phyloP scores from a whole-genome alignment of 164 flowering plant species.

The Saururus chinensis region DNA sequence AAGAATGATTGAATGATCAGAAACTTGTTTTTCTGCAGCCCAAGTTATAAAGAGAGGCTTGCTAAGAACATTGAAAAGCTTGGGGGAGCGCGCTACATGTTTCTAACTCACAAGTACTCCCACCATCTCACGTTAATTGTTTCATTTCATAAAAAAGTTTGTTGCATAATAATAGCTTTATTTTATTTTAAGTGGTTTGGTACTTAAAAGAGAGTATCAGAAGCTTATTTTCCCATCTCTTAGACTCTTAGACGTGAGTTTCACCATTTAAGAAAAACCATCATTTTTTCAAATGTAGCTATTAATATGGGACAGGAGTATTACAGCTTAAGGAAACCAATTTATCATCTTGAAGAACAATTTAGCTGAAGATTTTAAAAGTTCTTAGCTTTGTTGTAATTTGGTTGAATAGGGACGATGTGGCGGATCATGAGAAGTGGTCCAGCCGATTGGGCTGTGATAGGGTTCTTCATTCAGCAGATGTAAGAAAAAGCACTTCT shows the following conservation, averaged over 20 bases:
- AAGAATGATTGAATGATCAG: neutral
- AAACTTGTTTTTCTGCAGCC: constrained; percentile 24
- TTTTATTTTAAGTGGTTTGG: too few species aligned
- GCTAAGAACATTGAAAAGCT: constrained; percentile 36
- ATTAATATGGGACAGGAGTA: too few species aligned
- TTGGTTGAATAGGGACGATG: constrained; percentile 38
- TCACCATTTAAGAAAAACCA: too few species aligned
- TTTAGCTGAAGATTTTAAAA: neutral
- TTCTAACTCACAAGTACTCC: constrained; percentile 49
- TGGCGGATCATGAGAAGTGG: constrained; percentile 60
- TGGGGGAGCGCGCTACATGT: constrained; percentile 60
- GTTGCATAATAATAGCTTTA: neutral
- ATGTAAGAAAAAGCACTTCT: constrained; percentile 16
- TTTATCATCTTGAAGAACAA: neutral
- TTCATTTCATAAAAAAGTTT: too few species aligned
- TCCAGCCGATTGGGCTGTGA: constrained; percentile 31
- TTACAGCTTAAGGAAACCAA: neutral
- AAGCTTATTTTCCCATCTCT: too few species aligned
- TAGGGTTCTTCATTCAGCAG: constrained; percentile 38
- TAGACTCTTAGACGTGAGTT: too few species aligned
- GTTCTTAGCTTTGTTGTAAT: neutral
- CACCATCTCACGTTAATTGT: too few species aligned
- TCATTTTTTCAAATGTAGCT: too few species aligned
- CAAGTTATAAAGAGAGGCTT: constrained; percentile 35
- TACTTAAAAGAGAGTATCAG: too few species aligned